These are phyloP conservation scores for Quaeritorhiza haematococci DNA, from an alignment of 371 early-diverging fungal species.

Conservation along the genomic window DNA sequence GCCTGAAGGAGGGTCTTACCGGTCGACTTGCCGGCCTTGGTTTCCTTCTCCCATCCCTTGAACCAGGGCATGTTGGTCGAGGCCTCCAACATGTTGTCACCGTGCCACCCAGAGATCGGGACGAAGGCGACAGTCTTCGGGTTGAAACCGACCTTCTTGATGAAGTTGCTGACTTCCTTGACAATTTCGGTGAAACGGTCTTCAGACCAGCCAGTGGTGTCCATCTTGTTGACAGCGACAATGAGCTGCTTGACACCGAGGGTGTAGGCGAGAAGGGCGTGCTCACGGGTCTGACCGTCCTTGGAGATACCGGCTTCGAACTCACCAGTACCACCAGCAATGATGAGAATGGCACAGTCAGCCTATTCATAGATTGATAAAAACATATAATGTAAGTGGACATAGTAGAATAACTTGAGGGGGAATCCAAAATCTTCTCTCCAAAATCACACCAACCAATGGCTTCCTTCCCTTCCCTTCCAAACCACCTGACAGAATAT, in stretches of 20 bases:
- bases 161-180: conserved; percentile 88
- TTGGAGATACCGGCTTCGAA: conserved; percentile 97
- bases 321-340: conserved; percentile 93
- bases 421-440: conserved; percentile 2
- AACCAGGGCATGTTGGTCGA: conserved; percentile 93
- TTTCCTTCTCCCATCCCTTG: conserved; percentile 93
- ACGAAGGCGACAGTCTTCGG: conserved; percentile 88
- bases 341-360: conserved; percentile 94
- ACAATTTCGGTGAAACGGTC: conserved; percentile 90
- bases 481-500: too few species aligned
- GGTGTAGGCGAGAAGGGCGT: conserved; percentile 96
- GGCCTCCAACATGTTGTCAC: conserved; percentile 95
- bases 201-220: conserved; percentile 92
- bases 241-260: conserved; percentile 96
- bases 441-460: too few species aligned
- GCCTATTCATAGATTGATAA: conserved; percentile 63
- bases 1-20: conserved; percentile 92
- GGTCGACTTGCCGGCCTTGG: conserved; percentile 61
- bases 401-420: too few species aligned
- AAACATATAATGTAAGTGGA: conserved; percentile 8
- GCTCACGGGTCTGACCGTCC: conserved; percentile 99
- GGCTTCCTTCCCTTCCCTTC: too few species aligned
- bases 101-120: conserved; percentile 96
- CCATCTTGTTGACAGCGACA: conserved; percentile 99
- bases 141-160: conserved; percentile 94